These are phyloP conservation scores for Oryza meridionalis DNA, from an alignment of 176 grass and related monocot species.

Conservation along the genomic window DNA sequence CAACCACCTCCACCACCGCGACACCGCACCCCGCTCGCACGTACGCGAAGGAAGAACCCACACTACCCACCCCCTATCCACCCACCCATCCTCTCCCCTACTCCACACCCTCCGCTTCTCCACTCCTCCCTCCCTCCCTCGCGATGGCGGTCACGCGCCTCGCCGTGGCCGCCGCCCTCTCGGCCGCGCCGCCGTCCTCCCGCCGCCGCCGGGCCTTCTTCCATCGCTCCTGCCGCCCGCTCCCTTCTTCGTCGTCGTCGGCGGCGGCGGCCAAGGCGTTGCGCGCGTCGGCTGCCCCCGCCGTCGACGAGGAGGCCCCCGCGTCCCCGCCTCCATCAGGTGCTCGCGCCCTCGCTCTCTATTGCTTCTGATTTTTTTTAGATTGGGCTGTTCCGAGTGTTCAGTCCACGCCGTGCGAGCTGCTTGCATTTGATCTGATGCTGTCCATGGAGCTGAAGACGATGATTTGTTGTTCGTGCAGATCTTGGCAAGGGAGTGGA, in stretches of 20 bases:
- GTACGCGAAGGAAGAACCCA: too few species aligned
- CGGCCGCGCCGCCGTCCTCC: conserved; percentile 44
- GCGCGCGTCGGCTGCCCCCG: conserved; percentile 28
- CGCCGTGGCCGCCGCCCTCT: conserved; percentile 53
- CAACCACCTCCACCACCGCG: neutral
- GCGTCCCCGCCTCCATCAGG: conserved; percentile 38
- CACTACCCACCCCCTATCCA: neutral
- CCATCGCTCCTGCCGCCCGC: conserved; percentile 16
- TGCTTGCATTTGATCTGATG: conserved; percentile 25
- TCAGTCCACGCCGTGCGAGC: neutral
- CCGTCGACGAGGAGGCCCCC: conserved; percentile 46
- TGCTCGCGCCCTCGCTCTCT: neutral
- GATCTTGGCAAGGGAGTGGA: conserved; percentile 64
- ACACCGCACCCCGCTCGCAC: neutral
- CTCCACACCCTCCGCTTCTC: conserved; percentile 40
- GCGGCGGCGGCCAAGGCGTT: conserved; percentile 21
- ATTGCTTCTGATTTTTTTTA: neutral
- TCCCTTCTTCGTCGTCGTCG: neutral
- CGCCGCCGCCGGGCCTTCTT: conserved; percentile 8
- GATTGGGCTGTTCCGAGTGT: neutral
- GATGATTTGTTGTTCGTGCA: conserved; percentile 13
- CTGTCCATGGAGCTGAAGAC: neutral
- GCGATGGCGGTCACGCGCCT: conserved; percentile 63
- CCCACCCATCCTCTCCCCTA: neutral
- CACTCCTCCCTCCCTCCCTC: neutral